These are phyloP conservation scores for Physaria fendleri DNA, from an alignment of 345 rosid species.

Conservation along the genomic window DNA sequence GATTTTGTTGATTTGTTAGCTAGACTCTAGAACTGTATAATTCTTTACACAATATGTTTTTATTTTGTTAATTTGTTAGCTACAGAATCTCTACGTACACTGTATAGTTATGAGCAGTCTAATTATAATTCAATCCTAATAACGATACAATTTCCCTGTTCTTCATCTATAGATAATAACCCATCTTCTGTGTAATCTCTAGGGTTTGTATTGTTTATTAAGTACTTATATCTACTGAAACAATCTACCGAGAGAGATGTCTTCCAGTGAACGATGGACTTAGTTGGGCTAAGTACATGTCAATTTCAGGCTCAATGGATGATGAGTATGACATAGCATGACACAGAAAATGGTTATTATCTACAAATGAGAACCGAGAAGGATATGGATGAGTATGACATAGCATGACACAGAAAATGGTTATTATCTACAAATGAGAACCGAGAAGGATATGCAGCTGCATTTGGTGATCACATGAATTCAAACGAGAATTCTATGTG, in stretches of 20 bases:
- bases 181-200: no score
- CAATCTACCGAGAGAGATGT: conserved; percentile 92
- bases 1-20: no score
- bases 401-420: conserved; percentile 84
- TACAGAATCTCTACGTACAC: no score
- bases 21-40: no score
- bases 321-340: conserved; percentile 89
- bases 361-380: conserved; percentile 74
- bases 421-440: conserved; percentile 86
- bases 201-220: neutral
- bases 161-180: no score
- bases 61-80: no score
- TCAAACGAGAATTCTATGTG: conserved; percentile 85
- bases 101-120: no score
- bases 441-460: conserved; percentile 77
- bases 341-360: conserved; percentile 80
- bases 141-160: no score
- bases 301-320: no score
- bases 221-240: conserved; percentile 39
- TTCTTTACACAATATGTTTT: no score
- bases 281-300: conserved; percentile 98
- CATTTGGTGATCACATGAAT: conserved; percentile 99
- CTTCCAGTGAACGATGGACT: conserved; percentile 60
- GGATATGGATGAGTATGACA: conserved; percentile 91
- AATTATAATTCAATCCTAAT: no score